Evolutionary conservation across 1,139 yeast species (phyloP).

Genomic region (Suzukiozyma palmioleophila): DNA sequence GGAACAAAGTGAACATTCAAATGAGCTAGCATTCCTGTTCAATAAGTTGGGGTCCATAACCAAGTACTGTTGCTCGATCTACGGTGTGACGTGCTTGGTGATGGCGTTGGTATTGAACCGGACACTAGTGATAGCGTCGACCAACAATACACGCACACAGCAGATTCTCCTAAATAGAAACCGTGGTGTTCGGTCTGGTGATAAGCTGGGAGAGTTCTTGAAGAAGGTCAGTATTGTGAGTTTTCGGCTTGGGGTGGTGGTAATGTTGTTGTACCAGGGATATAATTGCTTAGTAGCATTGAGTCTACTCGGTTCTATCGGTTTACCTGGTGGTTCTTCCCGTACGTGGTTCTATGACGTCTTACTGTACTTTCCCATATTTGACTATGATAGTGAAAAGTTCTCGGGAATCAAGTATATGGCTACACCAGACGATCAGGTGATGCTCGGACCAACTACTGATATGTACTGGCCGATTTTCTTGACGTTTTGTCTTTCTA

Average conservation of each 20-base stretch:
- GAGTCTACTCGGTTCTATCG: constrained; percentile 21
- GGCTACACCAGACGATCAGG: constrained; percentile 28
- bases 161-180: constrained; percentile 16
- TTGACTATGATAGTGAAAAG: constrained; percentile 30
- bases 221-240: constrained; percentile 20
- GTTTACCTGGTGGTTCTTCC: constrained; percentile 15
- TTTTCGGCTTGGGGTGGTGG: constrained; percentile 35
- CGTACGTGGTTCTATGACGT: constrained; percentile 19
- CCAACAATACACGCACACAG: constrained; percentile 32
- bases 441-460: constrained; percentile 49
- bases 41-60: constrained; percentile 17
- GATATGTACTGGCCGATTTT: constrained; percentile 63
- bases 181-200: constrained; percentile 9
- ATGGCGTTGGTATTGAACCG: constrained; percentile 65
- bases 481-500: constrained; percentile 56
- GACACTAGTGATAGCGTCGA: constrained; percentile 62
- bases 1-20: constrained; percentile 18
- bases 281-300: constrained; percentile 36
- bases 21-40: constrained; percentile 11
- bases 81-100: constrained; percentile 45
- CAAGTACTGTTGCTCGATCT: constrained; percentile 32
- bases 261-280: constrained; percentile 27
- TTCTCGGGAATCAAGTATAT: constrained; percentile 27
- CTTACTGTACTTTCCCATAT: constrained; percentile 11
- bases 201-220: constrained; percentile 17